Base-by-base conservation (phyloP, 768 basidiomycete species). In the Kwoniella pini region DNA sequence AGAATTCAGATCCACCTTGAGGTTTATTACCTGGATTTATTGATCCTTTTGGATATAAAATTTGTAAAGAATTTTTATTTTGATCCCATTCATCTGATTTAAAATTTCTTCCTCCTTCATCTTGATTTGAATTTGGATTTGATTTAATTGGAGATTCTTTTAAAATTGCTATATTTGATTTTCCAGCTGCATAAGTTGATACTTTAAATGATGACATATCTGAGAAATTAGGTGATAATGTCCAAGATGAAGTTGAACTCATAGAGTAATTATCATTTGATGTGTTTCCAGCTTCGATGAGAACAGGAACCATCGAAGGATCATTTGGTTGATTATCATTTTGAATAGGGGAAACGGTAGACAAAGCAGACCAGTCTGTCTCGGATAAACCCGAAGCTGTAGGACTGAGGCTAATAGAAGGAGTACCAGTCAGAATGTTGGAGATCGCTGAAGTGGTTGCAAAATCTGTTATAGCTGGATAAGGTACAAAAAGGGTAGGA, bases 1-100 rank as follows among this genome's bases (percentile, higher is more conserved):
- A 85, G 74, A 91, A 90, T 65, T 89, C 84, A 0, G 87, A 84
- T 1, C 90, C 90, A 33, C 90, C 90, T 61, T 82, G 77, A 17
- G 57, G 54, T 24, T 81, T 77, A 42, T 81, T 82, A 0, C 79
- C 83, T 1, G 89, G 89, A 73, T 89, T 88, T 72, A 87, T 82
- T 1, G 88, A 89, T 48, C 82, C 79, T 21, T 81, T 82, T 2
- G 89, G 89, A 68, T 88, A 91, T 60, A 84, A 78, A 21, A 90
- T 79, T 62, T 87, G 86, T 11, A 91, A 73, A 72, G 76, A 9
- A 71, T 62, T 42, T 60, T 61, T 21, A 56, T 55, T 24, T 65
- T 17, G n/a, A 45, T 65, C 38, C 66, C 63, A 66, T 36, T 65
- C 50, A 19, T 28, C 15, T 7, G 7, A n/a, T 13, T 30, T 54